Evolutionary conservation across 169 alveolate genomes (phyloP), one percentile per base, ranked within the genome.

Genomic region (Plasmodium vinckei): DNA sequence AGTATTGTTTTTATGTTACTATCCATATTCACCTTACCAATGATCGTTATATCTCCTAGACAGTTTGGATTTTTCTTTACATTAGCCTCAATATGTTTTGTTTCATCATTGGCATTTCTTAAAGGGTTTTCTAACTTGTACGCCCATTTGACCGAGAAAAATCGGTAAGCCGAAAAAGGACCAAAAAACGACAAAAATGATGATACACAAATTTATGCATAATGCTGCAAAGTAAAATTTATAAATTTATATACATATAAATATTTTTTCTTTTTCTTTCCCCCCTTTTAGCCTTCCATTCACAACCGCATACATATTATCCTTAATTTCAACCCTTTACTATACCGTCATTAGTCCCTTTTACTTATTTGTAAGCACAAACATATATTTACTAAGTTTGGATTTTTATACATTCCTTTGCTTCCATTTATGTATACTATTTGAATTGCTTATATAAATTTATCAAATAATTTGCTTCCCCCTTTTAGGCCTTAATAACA

Each of bases 21-120:
- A 47, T 67, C 89, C 4, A 67, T 79, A 59, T 79, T 79, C 53
- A 79, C 89, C 13, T 67, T 79, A 47, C 89, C 89, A 44, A 79
- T 79, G 89, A 79, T 79, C 54, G 89, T 79, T 1, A 79, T 79
- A 12, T 19, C 89, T 0, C 89, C 89, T 13, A 64, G 89, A 17
- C 89, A 79, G 25, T 79, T 79, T 44, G 89, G 89, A 27, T 79
- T 56, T 49, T 79, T 79, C 72, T 79, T 79, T 46, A 79, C 89
- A 3, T 12, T 79, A 25, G 33, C 89, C 15, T 79, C 89, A 21
- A 79, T 79, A 21, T 79, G 84, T 15, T 79, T 79, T 46, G 89
- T 79, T 19, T 7, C 72, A 5, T 79, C 89, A 9, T 67, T 79
- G 61, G 60, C 89, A 5, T 79, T 79, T 21, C 49, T 79, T 10